These are phyloP conservation scores for Neoarthrinium moseri DNA, from an alignment of 2,329 filamentous ascomycete species.

Conservation along the genomic window DNA sequence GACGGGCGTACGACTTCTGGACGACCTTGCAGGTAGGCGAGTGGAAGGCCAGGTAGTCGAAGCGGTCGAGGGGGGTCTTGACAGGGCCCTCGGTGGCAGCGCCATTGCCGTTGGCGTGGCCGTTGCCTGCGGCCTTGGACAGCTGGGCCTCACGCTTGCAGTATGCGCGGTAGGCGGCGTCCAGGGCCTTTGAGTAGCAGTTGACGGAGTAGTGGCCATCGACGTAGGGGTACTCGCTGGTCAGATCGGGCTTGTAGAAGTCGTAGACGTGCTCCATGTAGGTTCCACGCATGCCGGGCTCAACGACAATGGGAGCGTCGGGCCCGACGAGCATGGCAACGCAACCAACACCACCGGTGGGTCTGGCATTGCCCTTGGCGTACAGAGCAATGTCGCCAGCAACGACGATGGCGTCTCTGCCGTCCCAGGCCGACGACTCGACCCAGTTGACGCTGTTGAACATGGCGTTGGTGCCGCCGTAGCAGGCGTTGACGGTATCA, in stretches of 20 bases:
- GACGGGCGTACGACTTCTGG: slow-evolving; percentile 78
- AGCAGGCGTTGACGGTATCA: slow-evolving; percentile 83
- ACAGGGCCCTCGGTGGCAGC: slow-evolving; percentile 57
- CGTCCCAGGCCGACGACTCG: slow-evolving; percentile 85
- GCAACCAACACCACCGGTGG: slow-evolving; percentile 76
- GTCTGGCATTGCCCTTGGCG: slow-evolving; percentile 78
- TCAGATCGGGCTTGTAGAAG: slow-evolving; percentile 87
- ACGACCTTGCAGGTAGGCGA: slow-evolving; percentile 86
- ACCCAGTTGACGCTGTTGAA: slow-evolving; percentile 86
- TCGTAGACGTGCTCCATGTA: slow-evolving; percentile 86
- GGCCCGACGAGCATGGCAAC: slow-evolving; percentile 79
- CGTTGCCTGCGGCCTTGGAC: slow-evolving; percentile 43
- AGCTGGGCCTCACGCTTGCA: slow-evolving; percentile 67
- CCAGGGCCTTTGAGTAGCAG: slow-evolving; percentile 80
- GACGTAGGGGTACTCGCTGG: slow-evolving; percentile 83
- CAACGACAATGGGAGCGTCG: slow-evolving; percentile 72
- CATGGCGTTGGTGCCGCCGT: slow-evolving; percentile 80
- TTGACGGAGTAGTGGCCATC: slow-evolving; percentile 80
- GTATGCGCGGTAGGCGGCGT: slow-evolving; percentile 80
- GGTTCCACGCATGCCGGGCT: slow-evolving; percentile 75
- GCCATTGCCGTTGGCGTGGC: slow-evolving; percentile 49
- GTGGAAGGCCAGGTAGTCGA: slow-evolving; percentile 83
- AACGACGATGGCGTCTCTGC: slow-evolving; percentile 76
- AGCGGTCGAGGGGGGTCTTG: slow-evolving; percentile 72
- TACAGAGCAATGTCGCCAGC: slow-evolving; percentile 84